These are phyloP conservation scores for Paraphoma chrysanthemicola DNA, from an alignment of 2,329 filamentous ascomycete genomes.

Conservation along the genomic window DNA sequence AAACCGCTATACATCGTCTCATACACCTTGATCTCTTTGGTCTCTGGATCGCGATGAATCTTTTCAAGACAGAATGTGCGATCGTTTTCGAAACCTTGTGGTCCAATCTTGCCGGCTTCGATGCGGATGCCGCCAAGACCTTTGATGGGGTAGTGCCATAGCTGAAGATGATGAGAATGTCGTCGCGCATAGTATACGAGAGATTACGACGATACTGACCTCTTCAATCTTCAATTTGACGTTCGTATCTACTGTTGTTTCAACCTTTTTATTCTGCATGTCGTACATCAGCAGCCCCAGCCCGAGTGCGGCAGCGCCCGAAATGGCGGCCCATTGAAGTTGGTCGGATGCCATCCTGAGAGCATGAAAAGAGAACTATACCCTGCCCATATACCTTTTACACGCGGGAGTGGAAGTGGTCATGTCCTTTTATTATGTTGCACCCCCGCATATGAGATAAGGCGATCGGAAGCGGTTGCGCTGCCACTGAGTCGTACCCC, in stretches of 20 bases:
- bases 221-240: constrained; percentile 16
- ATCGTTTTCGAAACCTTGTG: constrained; percentile 17
- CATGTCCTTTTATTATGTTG: not conserved
- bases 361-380: not conserved
- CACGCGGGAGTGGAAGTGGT: not conserved
- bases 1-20: constrained; percentile 23
- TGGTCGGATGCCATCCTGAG: not conserved
- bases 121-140: constrained; percentile 12
- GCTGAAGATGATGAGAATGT: constrained; percentile 1
- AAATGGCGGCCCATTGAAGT: constrained; percentile 9
- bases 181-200: not conserved
- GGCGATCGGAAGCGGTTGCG: not conserved
- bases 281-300: constrained; percentile 8
- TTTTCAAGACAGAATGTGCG: constrained; percentile 19
- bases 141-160: constrained; percentile 19
- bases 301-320: constrained; percentile 3
- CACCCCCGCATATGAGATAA: not conserved
- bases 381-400: not conserved
- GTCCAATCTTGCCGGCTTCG: constrained; percentile 7
- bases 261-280: constrained; percentile 1
- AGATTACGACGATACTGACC: not conserved
- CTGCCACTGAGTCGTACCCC: not conserved
- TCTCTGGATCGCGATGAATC: constrained; percentile 16
- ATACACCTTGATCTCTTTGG: constrained; percentile 8
- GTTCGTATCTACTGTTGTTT: constrained; percentile 5